A percentile compares a stretch with the other conserved stretches of the same genome.
Evolutionary conservation across 176 grass and related monocot genomes (phyloP).

Genomic region (Microstegium vimineum): DNA sequence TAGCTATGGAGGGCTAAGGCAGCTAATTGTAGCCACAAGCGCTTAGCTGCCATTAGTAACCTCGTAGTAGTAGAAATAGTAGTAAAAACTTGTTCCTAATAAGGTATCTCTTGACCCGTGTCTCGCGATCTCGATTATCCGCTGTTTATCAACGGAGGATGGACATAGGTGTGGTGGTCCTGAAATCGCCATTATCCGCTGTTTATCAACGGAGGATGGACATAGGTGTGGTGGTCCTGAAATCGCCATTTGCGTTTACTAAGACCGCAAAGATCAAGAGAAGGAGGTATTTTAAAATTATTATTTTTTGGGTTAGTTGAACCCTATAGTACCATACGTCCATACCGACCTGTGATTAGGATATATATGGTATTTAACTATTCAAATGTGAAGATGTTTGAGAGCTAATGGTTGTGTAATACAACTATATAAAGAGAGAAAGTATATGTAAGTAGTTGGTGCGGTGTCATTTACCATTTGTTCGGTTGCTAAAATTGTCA

Average conservation of each 20-base stretch:
- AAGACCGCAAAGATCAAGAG: constrained; percentile 21
- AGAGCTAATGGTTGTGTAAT: neutral
- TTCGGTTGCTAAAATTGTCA: no score
- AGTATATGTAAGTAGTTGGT: no score
- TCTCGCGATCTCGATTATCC: neutral
- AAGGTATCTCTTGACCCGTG: neutral
- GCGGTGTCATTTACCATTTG: no score
- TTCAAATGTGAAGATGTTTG: neutral
- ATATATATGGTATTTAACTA: neutral
- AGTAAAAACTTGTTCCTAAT: neutral
- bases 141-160: neutral
- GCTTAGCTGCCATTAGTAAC: neutral
- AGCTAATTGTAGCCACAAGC: neutral
- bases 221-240: constrained; percentile 36
- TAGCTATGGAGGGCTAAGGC: constrained; percentile 5
- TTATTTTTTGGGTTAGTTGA: neutral
- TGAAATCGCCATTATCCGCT: neutral
- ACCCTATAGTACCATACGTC: neutral
- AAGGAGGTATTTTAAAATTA: neutral
- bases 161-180: constrained; percentile 34
- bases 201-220: neutral
- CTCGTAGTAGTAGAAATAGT: neutral
- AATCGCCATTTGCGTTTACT: constrained; percentile 10
- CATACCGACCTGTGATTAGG: neutral
- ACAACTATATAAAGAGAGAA: no score